A percentile compares a stretch with the other conserved stretches of the same genome.
Evolutionary conservation across 805 yeast genomes (phyloP).

Genomic region (Pichia californica): DNA sequence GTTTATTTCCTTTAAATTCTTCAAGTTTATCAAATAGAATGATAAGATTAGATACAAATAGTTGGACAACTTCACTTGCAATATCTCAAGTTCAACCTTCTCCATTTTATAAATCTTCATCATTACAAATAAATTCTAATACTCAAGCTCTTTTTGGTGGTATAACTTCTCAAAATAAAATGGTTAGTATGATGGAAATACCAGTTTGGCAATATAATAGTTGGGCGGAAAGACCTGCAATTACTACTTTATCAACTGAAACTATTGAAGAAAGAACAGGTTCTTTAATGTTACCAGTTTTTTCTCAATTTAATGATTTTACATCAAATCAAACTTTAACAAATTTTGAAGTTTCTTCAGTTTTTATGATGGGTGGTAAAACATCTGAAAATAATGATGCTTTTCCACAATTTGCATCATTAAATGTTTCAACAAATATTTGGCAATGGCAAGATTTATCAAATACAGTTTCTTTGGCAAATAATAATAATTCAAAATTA

Average conservation of each 20-base stretch:
- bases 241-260: conserved; percentile 25
- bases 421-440: conserved; percentile 33
- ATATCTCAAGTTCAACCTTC: conserved; percentile 48
- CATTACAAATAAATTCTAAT: conserved; percentile 36
- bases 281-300: conserved; percentile 52
- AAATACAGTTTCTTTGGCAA: conserved; percentile 19
- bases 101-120: conserved; percentile 47
- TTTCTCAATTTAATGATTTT: conserved; percentile 25
- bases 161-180: conserved; percentile 43
- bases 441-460: conserved; percentile 40
- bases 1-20: conserved; percentile 24
- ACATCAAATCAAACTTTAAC: conserved; percentile 21
- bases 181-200: conserved; percentile 68
- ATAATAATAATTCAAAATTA: conserved; percentile 17
- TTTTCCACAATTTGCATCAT: conserved; percentile 36
- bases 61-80: conserved; percentile 32
- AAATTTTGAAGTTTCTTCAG: conserved; percentile 32
- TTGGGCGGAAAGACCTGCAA: conserved; percentile 55
- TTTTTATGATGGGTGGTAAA: conserved; percentile 60
- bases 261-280: conserved; percentile 47
- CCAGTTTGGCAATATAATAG: conserved; percentile 66
- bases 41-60: conserved; percentile 35
- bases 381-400: conserved; percentile 31
- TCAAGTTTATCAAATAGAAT: conserved; percentile 37
- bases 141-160: conserved; percentile 63